These are phyloP conservation scores for Sherardia arvensis DNA, from an alignment of 257 asterid genomes.

Conservation along the genomic window DNA sequence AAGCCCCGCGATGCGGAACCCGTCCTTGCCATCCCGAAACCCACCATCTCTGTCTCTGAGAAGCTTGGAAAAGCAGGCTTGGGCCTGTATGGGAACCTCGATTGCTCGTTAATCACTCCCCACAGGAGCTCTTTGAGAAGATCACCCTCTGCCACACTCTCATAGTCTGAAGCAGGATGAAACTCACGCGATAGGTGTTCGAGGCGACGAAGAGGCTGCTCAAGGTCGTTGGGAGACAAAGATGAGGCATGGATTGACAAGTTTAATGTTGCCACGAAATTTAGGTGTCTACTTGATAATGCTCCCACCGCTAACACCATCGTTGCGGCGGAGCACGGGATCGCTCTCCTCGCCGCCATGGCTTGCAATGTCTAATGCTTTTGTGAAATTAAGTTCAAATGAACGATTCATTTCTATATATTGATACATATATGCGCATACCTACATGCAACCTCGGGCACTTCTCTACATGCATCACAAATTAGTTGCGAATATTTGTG, in stretches of 20 bases:
- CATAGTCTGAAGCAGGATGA: slow-evolving; percentile 84
- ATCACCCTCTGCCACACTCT: slow-evolving; percentile 62
- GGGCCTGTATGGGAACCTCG: slow-evolving; percentile 49
- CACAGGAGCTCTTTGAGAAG: slow-evolving; percentile 58
- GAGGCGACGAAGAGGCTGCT: slow-evolving; percentile 73
- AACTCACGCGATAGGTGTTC: slow-evolving; percentile 82
- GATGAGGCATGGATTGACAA: slow-evolving; percentile 94
- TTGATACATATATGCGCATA: too few relatives aligned
- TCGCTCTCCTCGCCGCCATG: slow-evolving; percentile 73
- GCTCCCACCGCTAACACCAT: slow-evolving; percentile 94
- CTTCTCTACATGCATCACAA: too few relatives aligned
- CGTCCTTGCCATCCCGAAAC: slow-evolving; percentile 31
- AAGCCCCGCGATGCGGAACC: slow-evolving; percentile 20
- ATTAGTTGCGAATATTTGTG: too few relatives aligned
- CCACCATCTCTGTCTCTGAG: slow-evolving; percentile 82
- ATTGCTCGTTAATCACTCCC: slow-evolving; percentile 54
- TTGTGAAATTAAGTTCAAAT: too few relatives aligned
- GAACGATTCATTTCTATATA: too few relatives aligned
- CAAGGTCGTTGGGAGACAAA: slow-evolving; percentile 82
- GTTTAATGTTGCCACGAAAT: slow-evolving; percentile 93
- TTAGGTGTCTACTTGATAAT: slow-evolving; percentile 77
- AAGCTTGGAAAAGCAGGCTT: slow-evolving; percentile 86
- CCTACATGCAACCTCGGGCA: too few relatives aligned
- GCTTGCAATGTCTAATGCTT: slow-evolving; percentile 83
- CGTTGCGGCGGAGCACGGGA: slow-evolving; percentile 94